These are phyloP conservation scores for Carex littledalei DNA, from an alignment of 176 grass and related monocot species.

Conservation along the genomic window DNA sequence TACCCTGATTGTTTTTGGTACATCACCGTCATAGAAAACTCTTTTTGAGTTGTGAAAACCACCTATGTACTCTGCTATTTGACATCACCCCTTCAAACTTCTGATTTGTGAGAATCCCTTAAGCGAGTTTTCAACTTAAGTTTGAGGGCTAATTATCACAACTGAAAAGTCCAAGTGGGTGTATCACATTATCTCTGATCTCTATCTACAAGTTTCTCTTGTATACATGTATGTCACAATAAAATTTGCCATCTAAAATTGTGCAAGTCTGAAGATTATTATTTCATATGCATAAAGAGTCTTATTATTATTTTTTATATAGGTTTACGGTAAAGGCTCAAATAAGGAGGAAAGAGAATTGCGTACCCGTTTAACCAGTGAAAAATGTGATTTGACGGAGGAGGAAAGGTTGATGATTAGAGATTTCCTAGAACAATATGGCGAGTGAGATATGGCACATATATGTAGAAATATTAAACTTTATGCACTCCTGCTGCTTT, in stretches of 20 bases:
- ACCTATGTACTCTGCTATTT: not conserved
- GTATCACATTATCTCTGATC: not conserved
- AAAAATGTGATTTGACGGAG: constrained; percentile 43
- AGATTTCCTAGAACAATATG: constrained; percentile 60
- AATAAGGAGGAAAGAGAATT: constrained; percentile 46
- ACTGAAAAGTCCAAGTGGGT: not conserved
- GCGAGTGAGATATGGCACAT: constrained; percentile 16
- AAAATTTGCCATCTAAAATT: not conserved
- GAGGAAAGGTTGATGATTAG: constrained; percentile 68
- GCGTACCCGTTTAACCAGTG: constrained; percentile 42
- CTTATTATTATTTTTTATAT: not conserved
- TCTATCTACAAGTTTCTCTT: not conserved
- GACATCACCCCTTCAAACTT: not conserved
- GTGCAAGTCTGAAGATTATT: not conserved
- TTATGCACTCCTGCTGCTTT: not conserved
- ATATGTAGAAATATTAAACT: not conserved
- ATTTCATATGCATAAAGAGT: not conserved
- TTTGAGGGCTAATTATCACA: not conserved
- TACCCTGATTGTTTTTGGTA: not conserved
- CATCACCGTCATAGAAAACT: not conserved
- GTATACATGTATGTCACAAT: not conserved
- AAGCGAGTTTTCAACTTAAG: not conserved
- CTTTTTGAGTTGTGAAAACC: not conserved
- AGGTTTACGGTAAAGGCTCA: constrained; percentile 44
- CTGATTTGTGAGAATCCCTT: not conserved